Evolutionary conservation across 2,329 filamentous ascomycete genomes (phyloP), one percentile per base, ranked within the genome.

Genomic region (Fusarium sp.): DNA sequence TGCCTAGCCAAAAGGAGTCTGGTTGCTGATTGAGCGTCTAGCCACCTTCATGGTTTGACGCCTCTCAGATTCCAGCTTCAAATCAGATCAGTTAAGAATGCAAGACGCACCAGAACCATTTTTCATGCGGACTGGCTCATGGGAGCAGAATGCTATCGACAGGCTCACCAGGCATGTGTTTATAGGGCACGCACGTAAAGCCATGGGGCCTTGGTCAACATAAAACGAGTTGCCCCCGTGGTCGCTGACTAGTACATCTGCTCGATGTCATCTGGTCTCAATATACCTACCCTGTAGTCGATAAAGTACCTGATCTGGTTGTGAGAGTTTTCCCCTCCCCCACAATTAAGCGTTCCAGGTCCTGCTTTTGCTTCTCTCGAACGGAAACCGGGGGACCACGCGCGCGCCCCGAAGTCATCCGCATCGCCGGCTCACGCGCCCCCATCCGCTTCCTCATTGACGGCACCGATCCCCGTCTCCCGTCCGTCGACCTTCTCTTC

Each of bases 331-430:
- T 55, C 62, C 39, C 28, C 56, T 49, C 43, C 58, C 57, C 67
- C 67, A 69, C 67, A 56, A 56, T 69, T 46, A 40, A 65, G 62
- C 53, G 53, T 69, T 67, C 57, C 57, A 64, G 57, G 43, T 55
- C 57, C 34, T 59, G n/a, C 42, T 52, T 54, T 50, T 55, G 38
- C 44, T 54, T 67, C 50, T 57, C 57, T 53, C 53, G 67, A 69
- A 57, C 59, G 67, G 63, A 60, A 68, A 68, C 49, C 59, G 64
- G 67, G 66, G 66, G 66, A 69, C 68, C 73, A 69, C 52, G 56
- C 73, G 65, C 72, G 71, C 70, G 49, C 72, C 71, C 73, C 73
- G 73, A 75, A 74, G 73, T 75, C 73, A 75, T 75, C 73, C 73
- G 73, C 71, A 75, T 73, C 73, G 68, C 72, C 71, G 73, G 73